Evolutionary conservation across 1,139 yeast species (phyloP).

Genomic region (Geotrichum australiense): DNA sequence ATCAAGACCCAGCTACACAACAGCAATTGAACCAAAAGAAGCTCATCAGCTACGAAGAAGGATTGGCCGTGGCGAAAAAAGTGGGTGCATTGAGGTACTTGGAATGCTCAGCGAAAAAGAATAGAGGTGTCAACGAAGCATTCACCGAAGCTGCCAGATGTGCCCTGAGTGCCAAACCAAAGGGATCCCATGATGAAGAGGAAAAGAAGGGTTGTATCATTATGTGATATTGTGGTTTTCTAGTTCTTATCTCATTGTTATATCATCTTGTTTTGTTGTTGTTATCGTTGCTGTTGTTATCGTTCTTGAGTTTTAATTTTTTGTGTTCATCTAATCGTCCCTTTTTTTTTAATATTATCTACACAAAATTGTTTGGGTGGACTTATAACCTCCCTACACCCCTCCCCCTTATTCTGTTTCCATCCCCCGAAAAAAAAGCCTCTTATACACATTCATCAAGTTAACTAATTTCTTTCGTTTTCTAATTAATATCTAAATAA

Average conservation of each 20-base stretch:
- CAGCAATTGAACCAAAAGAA: conserved; percentile 29
- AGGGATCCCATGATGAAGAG: conserved; percentile 54
- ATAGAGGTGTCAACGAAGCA: conserved; percentile 94
- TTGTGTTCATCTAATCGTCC: neutral
- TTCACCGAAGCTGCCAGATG: conserved; percentile 96
- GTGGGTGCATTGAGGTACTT: conserved; percentile 73
- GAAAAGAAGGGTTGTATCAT: conserved; percentile 24
- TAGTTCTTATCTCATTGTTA: neutral
- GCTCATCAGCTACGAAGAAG: conserved; percentile 74
- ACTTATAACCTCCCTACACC: neutral
- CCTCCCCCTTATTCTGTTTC: no score
- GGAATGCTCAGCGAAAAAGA: conserved; percentile 91
- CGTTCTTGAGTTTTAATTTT: neutral
- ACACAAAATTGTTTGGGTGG: neutral
- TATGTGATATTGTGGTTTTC: conserved; percentile 19
- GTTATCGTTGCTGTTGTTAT: neutral
- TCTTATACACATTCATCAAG: no score
- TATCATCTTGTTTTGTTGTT: neutral
- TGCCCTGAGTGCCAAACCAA: conserved; percentile 84
- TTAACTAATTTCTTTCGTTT: no score
- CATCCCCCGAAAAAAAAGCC: no score
- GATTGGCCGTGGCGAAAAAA: conserved; percentile 67
- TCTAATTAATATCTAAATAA: no score
- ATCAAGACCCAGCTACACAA: conserved; percentile 17
- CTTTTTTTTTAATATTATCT: neutral